Conservation (phyloP, 2,329 filamentous ascomycete species). For the Fusarium albosuccineum region DNA sequence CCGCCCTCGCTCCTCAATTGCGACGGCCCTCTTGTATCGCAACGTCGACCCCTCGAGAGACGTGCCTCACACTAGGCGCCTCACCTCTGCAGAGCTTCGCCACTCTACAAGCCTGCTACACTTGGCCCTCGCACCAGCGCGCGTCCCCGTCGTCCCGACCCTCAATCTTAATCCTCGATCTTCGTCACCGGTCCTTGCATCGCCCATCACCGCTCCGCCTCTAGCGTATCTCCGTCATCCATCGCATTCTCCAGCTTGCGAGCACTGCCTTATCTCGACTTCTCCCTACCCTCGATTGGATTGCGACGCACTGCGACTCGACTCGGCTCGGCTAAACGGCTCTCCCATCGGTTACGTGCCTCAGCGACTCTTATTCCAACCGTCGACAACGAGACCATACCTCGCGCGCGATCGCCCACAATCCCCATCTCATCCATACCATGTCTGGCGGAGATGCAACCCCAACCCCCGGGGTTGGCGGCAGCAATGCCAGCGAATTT, state of each 20-base stretch:
- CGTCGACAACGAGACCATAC: slow-evolving; percentile 7
- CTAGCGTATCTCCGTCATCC: slow-evolving; percentile 20
- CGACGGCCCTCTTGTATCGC: slow-evolving; percentile 43
- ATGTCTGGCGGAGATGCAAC: slow-evolving; percentile 54
- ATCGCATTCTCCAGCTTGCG: slow-evolving; percentile 3
- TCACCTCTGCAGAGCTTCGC: slow-evolving; percentile 26
- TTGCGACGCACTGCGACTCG: slow-evolving; percentile 22
- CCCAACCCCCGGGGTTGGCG: slow-evolving; percentile 54
- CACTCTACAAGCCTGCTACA: slow-evolving; percentile 18
- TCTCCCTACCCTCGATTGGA: slow-evolving; percentile 16
- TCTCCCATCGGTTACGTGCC: slow-evolving; percentile 25
- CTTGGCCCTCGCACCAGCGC: slow-evolving; percentile 29
- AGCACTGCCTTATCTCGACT: not conserved
- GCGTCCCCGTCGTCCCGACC: slow-evolving; percentile 11
- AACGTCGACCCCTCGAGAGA: slow-evolving; percentile 30
- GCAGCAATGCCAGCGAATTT: slow-evolving; percentile 94
- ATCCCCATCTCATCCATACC: slow-evolving; percentile 11
- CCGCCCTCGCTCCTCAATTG: slow-evolving; percentile 45
- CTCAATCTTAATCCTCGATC: slow-evolving; percentile 17
- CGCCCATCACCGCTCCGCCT: slow-evolving; percentile 19
- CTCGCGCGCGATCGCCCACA: slow-evolving; percentile 13
- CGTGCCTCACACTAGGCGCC: slow-evolving; percentile 22
- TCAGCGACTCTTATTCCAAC: slow-evolving; percentile 21
- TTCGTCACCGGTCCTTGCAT: slow-evolving; percentile 23
- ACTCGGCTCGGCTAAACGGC: slow-evolving; percentile 37